These are phyloP conservation scores for Aurinia saxatilis DNA, from an alignment of 345 rosid genomes.

Conservation along the genomic window DNA sequence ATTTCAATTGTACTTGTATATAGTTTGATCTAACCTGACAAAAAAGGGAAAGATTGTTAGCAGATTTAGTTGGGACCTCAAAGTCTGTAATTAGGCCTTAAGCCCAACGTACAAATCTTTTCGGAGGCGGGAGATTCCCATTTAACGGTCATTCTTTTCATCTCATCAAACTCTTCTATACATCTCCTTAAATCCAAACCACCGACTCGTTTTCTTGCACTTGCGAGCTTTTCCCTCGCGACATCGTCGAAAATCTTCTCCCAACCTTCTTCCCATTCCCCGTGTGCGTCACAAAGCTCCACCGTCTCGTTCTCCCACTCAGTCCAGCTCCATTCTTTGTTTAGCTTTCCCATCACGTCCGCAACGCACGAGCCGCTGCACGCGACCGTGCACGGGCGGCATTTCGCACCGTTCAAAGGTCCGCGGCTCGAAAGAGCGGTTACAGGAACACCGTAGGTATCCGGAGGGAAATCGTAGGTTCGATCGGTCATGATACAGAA, in stretches of 20 bases:
- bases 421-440: constrained; percentile 64
- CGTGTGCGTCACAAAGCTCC: constrained; percentile 63
- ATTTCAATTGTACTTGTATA: too few relatives aligned
- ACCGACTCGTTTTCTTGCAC: constrained; percentile 40
- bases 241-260: constrained; percentile 48
- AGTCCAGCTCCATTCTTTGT: constrained; percentile 82
- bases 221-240: constrained; percentile 43
- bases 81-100: constrained; percentile 13
- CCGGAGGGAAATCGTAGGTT: constrained; percentile 57
- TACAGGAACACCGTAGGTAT: constrained; percentile 72
- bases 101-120: constrained; percentile 46
- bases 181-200: constrained; percentile 36
- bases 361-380: constrained; percentile 61
- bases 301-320: constrained; percentile 56
- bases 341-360: constrained; percentile 42
- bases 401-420: constrained; percentile 92
- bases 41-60: not conserved
- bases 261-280: constrained; percentile 68
- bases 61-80: not conserved
- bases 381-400: constrained; percentile 68
- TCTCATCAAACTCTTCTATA: constrained; percentile 41
- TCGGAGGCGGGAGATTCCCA: constrained; percentile 76
- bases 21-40: too few relatives aligned
- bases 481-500: constrained; percentile 80
- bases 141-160: constrained; percentile 35